These are phyloP conservation scores for Thalassiosira livingstoniorum DNA, from an alignment of 352 stramenopile species.

Conservation along the genomic window DNA sequence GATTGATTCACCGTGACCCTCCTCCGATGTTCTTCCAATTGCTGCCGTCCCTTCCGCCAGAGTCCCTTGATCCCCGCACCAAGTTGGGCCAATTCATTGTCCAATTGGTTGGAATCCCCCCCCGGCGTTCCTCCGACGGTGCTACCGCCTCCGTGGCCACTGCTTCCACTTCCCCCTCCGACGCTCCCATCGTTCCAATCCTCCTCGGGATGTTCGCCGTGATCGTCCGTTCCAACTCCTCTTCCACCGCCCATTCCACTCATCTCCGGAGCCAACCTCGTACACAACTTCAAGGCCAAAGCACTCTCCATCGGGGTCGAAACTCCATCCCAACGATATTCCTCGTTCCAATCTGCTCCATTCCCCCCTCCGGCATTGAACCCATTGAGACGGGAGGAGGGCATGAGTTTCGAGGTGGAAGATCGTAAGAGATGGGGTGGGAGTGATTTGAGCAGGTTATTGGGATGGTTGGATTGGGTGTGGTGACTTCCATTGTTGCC, in stretches of 20 bases:
- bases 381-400: conserved; percentile 3
- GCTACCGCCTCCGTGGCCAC: not conserved
- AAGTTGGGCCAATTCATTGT: not conserved
- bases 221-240: not conserved
- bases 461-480: conserved; percentile 3
- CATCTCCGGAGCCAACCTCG: conserved; percentile 23
- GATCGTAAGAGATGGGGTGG: conserved; percentile 3
- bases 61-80: conserved; percentile 46
- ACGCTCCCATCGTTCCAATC: conserved; percentile 1
- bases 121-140: not conserved
- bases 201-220: not conserved
- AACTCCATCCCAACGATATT: conserved; percentile 57
- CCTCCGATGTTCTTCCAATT: conserved; percentile 49
- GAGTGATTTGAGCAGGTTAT: conserved; percentile 13
- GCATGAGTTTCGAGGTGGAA: conserved; percentile 44
- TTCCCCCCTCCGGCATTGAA: conserved; percentile 49
- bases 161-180: not conserved
- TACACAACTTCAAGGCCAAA: conserved; percentile 40
- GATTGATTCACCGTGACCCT: not conserved
- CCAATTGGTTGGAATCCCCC: not conserved
- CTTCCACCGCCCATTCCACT: not conserved
- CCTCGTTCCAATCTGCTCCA: conserved; percentile 64
- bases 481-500: not conserved
- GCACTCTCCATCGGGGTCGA: conserved; percentile 43
- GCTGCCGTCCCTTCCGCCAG: conserved; percentile 58